Evolutionary conservation across 352 stramenopile genomes (phyloP), one percentile per base, ranked within the genome.

Genomic region (Pythium chondricola): DNA sequence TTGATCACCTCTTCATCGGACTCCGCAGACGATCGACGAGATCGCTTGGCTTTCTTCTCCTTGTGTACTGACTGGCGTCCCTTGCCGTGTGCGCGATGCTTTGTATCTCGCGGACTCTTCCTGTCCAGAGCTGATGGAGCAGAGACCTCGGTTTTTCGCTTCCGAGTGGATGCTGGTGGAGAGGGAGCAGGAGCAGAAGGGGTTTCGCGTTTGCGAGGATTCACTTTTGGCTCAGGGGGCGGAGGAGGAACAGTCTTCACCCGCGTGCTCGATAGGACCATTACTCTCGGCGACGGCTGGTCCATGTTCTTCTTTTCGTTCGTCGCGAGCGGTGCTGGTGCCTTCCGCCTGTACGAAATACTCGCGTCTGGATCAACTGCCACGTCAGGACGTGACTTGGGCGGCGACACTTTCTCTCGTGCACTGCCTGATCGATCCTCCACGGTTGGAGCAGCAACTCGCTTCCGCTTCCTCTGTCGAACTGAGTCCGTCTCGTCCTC

Each of bases 381-480:
- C 27, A 21, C n/a, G 26, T 16, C 31, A 21, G n/a, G n/a, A n/a
- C n/a, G n/a, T n/a, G n/a, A n/a, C n/a, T n/a, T n/a, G n/a, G n/a
- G n/a, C n/a, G n/a, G n/a, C n/a, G n/a, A n/a, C n/a, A n/a, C n/a
- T n/a, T n/a, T n/a, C n/a, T n/a, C n/a, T n/a, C n/a, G n/a, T n/a
- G n/a, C n/a, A n/a, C n/a, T n/a, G n/a, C n/a, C n/a, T n/a, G n/a
- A n/a, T n/a, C n/a, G n/a, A n/a, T n/a, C 8, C 27, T 31, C 6
- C 2, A 27, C 25, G 2, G 30, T 33, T 17, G 21, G 7, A 5
- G 32, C 39, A 14, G 4, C 38, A 1, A 63, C 55, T 18, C 62
- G 65, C 39, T 74, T 74, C 4, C 65, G 48, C 43, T n/a, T n/a
- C n/a, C 71, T 74, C 14, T 57, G 52, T 30, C 36, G 43, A 5